Conservation (phyloP, 768 basidiomycete species). For the Tylopilus vinaceipallidus region DNA sequence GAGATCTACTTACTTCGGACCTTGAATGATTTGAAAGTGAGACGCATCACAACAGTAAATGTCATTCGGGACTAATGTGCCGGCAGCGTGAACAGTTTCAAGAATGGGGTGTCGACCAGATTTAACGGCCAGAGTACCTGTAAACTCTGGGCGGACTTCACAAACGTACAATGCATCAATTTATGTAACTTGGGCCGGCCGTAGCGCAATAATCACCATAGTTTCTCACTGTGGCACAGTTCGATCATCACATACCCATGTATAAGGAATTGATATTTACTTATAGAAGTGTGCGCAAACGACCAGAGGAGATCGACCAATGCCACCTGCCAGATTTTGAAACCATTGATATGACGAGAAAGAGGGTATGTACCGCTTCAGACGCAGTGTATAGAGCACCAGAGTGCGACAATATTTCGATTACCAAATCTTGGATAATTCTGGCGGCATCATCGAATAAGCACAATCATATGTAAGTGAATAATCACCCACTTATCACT, state of each 20-base stretch:
- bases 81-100: constrained; percentile 66
- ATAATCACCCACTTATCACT: constrained; percentile 63
- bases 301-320: constrained; percentile 88
- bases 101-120: constrained; percentile 86
- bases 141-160: constrained; percentile 94
- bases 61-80: constrained; percentile 83
- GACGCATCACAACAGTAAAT: constrained; percentile 83
- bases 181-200: no score
- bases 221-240: constrained; percentile 42
- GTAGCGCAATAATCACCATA: no score
- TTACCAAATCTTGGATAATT: constrained; percentile 76
- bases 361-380: constrained; percentile 60
- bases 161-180: no score
- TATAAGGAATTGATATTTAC: constrained; percentile 42
- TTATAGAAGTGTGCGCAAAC: constrained; percentile 79
- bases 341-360: neutral
- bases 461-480: neutral
- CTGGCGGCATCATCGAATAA: constrained; percentile 35
- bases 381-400: constrained; percentile 87
- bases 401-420: constrained; percentile 65
- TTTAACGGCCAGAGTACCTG: constrained; percentile 86
- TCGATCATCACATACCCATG: neutral
- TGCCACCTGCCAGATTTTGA: constrained; percentile 55
- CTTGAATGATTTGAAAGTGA: constrained; percentile 88
- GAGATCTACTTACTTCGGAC: constrained; percentile 66